These are phyloP conservation scores for Zoysia pacifica DNA, from an alignment of 176 grass and related monocot species.

Conservation along the genomic window DNA sequence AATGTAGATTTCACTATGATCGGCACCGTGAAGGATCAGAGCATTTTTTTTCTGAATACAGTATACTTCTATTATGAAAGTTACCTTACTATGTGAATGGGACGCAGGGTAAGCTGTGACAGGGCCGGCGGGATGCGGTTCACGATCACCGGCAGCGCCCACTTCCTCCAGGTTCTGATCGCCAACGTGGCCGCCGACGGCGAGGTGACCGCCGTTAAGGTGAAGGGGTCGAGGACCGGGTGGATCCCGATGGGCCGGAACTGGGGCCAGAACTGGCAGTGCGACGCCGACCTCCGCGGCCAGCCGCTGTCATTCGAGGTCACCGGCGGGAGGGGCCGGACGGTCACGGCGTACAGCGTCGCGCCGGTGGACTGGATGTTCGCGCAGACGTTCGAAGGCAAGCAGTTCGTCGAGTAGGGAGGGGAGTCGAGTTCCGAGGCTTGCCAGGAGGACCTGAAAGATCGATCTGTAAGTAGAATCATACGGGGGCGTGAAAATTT, in stretches of 20 bases:
- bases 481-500: background rate
- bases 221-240: slow-evolving; percentile 78
- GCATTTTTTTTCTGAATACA: background rate
- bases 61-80: background rate
- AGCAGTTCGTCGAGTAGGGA: slow-evolving; percentile 59
- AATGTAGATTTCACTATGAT: slow-evolving; percentile 18
- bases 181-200: slow-evolving; percentile 79
- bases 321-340: slow-evolving; percentile 50
- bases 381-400: slow-evolving; percentile 88
- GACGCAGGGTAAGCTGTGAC: slow-evolving; percentile 77
- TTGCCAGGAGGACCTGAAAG: too few species aligned
- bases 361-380: slow-evolving; percentile 75
- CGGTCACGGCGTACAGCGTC: slow-evolving; percentile 69
- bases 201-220: slow-evolving; percentile 71
- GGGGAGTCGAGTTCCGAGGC: background rate
- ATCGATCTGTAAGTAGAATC: slow-evolving; percentile 28
- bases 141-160: slow-evolving; percentile 67
- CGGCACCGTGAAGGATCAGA: background rate
- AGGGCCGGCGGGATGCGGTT: slow-evolving; percentile 86
- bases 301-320: slow-evolving; percentile 90
- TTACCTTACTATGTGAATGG: background rate
- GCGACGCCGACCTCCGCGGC: slow-evolving; percentile 69
- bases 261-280: slow-evolving; percentile 99
- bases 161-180: slow-evolving; percentile 90
- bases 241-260: slow-evolving; percentile 95